A percentile compares a stretch with the other conserved stretches of the same genome.
These are phyloP conservation scores for Cicer judaicum DNA, from an alignment of 306 rosid species.

Conservation along the genomic window DNA sequence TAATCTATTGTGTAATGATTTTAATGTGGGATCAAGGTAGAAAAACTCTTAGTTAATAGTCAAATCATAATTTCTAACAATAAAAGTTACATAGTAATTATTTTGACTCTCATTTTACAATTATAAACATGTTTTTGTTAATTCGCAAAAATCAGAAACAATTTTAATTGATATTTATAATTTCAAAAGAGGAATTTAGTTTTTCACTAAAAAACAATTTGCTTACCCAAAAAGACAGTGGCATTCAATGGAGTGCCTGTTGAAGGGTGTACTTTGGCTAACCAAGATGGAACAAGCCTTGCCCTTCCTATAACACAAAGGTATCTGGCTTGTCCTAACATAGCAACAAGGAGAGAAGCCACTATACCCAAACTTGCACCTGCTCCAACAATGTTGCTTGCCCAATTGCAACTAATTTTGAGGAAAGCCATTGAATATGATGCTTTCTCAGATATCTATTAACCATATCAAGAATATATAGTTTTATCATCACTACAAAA, in stretches of 20 bases:
- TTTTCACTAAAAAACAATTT: background rate
- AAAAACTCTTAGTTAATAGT: too few species aligned
- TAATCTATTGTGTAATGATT: too few species aligned
- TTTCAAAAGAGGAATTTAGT: too few species aligned
- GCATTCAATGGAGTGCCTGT: constrained; percentile 95
- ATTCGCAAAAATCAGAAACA: too few species aligned
- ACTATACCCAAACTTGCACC: constrained; percentile 74
- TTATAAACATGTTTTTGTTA: too few species aligned
- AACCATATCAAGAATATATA: constrained; percentile 3
- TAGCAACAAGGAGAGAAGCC: constrained; percentile 89
- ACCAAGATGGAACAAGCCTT: constrained; percentile 78
- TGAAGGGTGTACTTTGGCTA: constrained; percentile 89
- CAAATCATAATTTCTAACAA: too few species aligned
- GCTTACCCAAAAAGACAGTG: constrained; percentile 73
- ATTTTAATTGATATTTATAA: too few species aligned
- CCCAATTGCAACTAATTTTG: constrained; percentile 86
- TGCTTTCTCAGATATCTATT: constrained; percentile 65
- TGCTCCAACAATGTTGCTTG: constrained; percentile 80
- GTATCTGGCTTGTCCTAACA: constrained; percentile 96
- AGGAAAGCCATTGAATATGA: constrained; percentile 76
- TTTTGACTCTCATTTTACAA: too few species aligned
- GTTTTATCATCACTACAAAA: constrained; percentile 25
- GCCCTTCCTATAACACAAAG: constrained; percentile 96
- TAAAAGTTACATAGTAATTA: too few species aligned
- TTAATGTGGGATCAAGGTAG: too few species aligned